These are phyloP conservation scores for Aspergillus unguis DNA, from an alignment of 2,329 filamentous ascomycete genomes.

Conservation along the genomic window DNA sequence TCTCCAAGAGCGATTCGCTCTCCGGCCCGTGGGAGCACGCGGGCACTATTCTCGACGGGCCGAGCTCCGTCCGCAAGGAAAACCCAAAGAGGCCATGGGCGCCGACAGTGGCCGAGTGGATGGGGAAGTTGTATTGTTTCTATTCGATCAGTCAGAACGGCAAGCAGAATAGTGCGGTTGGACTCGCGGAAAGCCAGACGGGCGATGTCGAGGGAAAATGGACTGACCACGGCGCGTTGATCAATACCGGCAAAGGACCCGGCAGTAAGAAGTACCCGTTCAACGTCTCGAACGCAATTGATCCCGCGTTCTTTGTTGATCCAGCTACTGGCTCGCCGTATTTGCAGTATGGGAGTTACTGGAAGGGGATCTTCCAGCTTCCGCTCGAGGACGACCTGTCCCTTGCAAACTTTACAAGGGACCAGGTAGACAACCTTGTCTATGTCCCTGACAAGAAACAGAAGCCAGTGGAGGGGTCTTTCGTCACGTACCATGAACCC, in stretches of 20 bases:
- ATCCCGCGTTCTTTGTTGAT: conserved; percentile 31
- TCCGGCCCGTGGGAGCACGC: conserved; percentile 33
- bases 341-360: conserved; percentile 36
- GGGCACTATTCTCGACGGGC: conserved; percentile 30
- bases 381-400: conserved; percentile 31
- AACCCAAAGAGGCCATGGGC: conserved; percentile 36
- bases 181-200: conserved; percentile 30
- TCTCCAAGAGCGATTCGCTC: conserved; percentile 24
- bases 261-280: conserved; percentile 29
- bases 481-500: conserved; percentile 33
- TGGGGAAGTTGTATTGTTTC: conserved; percentile 36
- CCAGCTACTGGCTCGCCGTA: conserved; percentile 26
- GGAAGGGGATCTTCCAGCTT: conserved; percentile 36
- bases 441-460: conserved; percentile 18
- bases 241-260: conserved; percentile 29
- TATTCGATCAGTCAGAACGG: conserved; percentile 32
- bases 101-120: conserved; percentile 29
- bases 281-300: conserved; percentile 37
- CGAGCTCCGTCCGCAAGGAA: conserved; percentile 30
- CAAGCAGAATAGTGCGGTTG: conserved; percentile 34
- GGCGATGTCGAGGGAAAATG: conserved; percentile 24
- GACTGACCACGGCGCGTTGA: conserved; percentile 36
- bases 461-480: conserved; percentile 35
- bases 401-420: conserved; percentile 21
- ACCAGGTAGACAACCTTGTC: conserved; percentile 28